Percentiles rank a stretch among this genome's conserved stretches.
These are phyloP conservation scores for Xerocomus nothofagi DNA, from an alignment of 1,284 basidiomycete genomes.

Conservation along the genomic window DNA sequence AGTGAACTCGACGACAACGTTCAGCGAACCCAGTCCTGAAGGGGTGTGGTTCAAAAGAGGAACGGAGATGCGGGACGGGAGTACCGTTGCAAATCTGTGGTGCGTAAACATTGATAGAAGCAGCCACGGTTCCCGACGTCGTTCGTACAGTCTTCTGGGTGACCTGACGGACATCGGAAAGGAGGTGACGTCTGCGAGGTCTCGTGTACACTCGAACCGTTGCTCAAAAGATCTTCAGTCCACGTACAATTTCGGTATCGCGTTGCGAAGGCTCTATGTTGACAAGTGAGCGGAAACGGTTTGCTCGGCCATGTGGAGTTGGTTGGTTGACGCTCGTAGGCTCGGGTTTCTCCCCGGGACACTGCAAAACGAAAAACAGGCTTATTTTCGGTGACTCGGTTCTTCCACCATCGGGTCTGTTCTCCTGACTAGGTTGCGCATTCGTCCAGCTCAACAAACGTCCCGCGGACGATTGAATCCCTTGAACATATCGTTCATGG, in stretches of 20 bases:
- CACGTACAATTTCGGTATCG: constrained; percentile 63
- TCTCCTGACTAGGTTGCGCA: neutral
- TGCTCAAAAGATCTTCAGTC: constrained; percentile 44
- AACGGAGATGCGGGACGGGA: constrained; percentile 60
- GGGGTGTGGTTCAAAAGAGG: constrained; percentile 42
- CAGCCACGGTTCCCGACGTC: neutral
- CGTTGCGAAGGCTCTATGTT: constrained; percentile 67
- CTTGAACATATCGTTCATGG: constrained; percentile 74
- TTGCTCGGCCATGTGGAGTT: neutral
- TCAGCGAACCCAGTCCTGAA: constrained; percentile 21
- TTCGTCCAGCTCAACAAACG: constrained; percentile 57
- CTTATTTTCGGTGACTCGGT: constrained; percentile 61
- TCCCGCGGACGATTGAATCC: constrained; percentile 76
- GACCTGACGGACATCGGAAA: constrained; percentile 80
- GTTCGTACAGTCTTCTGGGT: constrained; percentile 60
- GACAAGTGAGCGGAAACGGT: constrained; percentile 49
- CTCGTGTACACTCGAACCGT: neutral
- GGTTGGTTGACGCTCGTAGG: constrained; percentile 36
- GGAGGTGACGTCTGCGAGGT: constrained; percentile 42
- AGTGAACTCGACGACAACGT: constrained; percentile 34
- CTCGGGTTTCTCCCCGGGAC: constrained; percentile 63
- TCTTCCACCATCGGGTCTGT: neutral
- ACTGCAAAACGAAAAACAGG: constrained; percentile 45
- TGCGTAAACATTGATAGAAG: constrained; percentile 35
- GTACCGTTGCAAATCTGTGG: constrained; percentile 60